Evolutionary conservation across 1,284 basidiomycete species (phyloP), one percentile per base, ranked within the genome.

Genomic region (Cryptococcus depauperatus): DNA sequence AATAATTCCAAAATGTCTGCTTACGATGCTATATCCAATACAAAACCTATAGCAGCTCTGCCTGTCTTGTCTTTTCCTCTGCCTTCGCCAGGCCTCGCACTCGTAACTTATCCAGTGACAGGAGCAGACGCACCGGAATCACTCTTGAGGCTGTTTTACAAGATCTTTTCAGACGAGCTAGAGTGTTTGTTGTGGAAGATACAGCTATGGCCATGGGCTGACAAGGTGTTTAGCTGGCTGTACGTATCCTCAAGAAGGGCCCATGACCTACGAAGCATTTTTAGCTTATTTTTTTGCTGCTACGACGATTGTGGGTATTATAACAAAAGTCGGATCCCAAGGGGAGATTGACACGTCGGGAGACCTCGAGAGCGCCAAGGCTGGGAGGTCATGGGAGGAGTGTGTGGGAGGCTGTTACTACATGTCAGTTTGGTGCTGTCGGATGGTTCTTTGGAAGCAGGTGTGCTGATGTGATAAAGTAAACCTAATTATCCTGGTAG

Each of bases 401-500:
- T 79, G 76, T 56, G 67, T 92, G 3, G 82, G 80, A 26, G 88
- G 89, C 0, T 85, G 78, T 63, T 91, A 89, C 73, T 86, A 89
- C 66, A 84, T 85, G 72, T 65, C 76, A 73, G 51, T 56, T 45
- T 26, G 16, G 23, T 16, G 32, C 30, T 14, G 18, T 14, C n/a
- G 25, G 25, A 18, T 13, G 26, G 29, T 22, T 18, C 21, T 11
- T 8, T 7, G 14, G 29, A 19, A 35, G 21, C 21, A 26, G 25
- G 19, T 22, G 30, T 46, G 35, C 43, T 41, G 22, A n/a, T 35
- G 11, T 23, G 46, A 48, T 30, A 30, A 30, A 30, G 90, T 50
- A 92, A 91, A 71, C 86, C 87, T 29, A 91, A 91, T 67, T 91
- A 92, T 70, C 87, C 86, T 3, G 89, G 90, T n/a, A 77, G 90